phyloP scores from a whole-genome alignment of 2,329 filamentous ascomycete species.

The Lizonia empirigonia region DNA sequence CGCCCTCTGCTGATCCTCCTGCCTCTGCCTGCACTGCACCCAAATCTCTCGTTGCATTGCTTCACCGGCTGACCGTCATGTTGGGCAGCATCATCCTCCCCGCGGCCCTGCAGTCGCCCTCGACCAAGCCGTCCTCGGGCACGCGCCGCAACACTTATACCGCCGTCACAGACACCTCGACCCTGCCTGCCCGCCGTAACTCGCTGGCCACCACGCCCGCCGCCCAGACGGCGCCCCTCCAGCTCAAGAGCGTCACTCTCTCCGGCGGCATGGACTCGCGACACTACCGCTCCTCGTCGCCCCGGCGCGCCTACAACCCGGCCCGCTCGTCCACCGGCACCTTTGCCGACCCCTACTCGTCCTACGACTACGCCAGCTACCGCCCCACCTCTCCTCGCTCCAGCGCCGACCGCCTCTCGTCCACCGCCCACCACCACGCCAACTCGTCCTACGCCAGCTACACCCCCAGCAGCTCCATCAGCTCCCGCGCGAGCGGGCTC shows the following conservation, averaged over 20 bases:
- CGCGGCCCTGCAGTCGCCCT: conserved; percentile 20
- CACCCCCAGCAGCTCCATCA: conserved; percentile 32
- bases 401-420: conserved; percentile 41
- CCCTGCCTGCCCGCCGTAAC: conserved; percentile 35
- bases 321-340: conserved; percentile 47
- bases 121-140: conserved; percentile 17
- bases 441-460: conserved; percentile 26
- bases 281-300: conserved; percentile 44
- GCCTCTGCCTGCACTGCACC: background rate
- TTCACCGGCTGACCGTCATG: conserved; percentile 36
- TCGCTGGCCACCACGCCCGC: conserved; percentile 29
- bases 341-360: conserved; percentile 41
- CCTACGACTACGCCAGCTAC: conserved; percentile 26
- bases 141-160: conserved; percentile 30
- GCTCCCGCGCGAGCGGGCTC: conserved; percentile 34
- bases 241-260: conserved; percentile 29
- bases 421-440: conserved; percentile 26
- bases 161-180: conserved; percentile 24
- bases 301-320: conserved; percentile 41
- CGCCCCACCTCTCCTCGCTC: conserved; percentile 42
- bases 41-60: conserved; percentile 8
- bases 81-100: conserved; percentile 44
- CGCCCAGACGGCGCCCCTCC: conserved; percentile 29
- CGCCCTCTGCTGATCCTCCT: conserved; percentile 12
- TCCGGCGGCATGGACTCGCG: conserved; percentile 42